Evolutionary conservation across 192 early-diverging fungal species (phyloP), one percentile per base, ranked within the genome.

Genomic region (Thamnidium elegans): DNA sequence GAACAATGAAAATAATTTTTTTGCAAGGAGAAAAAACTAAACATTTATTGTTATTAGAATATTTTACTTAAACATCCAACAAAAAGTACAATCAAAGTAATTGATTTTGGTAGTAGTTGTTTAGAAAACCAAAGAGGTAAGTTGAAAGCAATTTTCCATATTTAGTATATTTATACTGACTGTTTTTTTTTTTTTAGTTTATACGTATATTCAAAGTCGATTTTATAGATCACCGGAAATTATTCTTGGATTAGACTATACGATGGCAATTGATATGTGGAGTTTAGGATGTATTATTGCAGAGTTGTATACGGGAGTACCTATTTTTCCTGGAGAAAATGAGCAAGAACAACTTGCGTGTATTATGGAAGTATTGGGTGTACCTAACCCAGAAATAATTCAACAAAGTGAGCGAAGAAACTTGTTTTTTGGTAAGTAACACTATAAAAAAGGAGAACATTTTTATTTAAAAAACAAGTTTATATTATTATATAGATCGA

Each of bases 171-270:
- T n/a, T n/a, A 11, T 58, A 13, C 36, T 39, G 26, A 26, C 26
- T n/a, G n/a, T n/a, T n/a, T n/a, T n/a, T n/a, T n/a, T n/a, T n/a
- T n/a, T n/a, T n/a, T n/a, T n/a, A 74, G 89, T 97, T 42, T 99
- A 99, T 75, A 97, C 97, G 4, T 99, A 99, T 66, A 97, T 99
- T 53, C 97, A 99, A 75, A 87, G 84, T 64, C 83, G 97, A 46
- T 99, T 99, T 79, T 99, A 99, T 75, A 89, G 97, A 30, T 91
- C 92, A 19, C 97, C 97, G 9, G 97, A 99, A 77, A 93, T 99
- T 20, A 99, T 99, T 51, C 73, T 99, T 53, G 71, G 71, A 5
- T 53, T 85, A 69, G 82, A 81, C 17, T 99, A 99, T 68, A 91
- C 83, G 59, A 92, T 87, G 62, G 87, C 92, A 2, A 99, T 99